Conservation (phyloP, 345 rosid genomes). For the Pugionium cornutum region DNA sequence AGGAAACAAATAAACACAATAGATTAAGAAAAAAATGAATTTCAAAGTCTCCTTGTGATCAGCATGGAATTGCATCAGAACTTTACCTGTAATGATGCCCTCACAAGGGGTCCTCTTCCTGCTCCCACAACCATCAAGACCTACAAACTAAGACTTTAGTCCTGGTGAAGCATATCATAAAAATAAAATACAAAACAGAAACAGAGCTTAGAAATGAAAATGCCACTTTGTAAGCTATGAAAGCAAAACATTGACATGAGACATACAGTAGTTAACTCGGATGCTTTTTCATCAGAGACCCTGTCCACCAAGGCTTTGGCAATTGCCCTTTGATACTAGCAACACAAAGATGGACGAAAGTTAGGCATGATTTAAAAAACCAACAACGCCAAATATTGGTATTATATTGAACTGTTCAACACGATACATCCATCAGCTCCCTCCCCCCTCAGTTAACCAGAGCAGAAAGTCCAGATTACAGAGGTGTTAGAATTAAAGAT, state of each 20-base stretch:
- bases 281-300: constrained; percentile 67
- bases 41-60: constrained; percentile 25
- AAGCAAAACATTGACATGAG: constrained; percentile 28
- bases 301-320: constrained; percentile 82
- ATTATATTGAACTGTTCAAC: not conserved
- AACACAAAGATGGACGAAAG: constrained; percentile 37
- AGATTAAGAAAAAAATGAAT: constrained; percentile 12
- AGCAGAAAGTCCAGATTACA: constrained; percentile 3
- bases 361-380: constrained; percentile 5
- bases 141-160: constrained; percentile 38
- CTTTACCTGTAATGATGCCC: constrained; percentile 91
- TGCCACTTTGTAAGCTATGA: constrained; percentile 24
- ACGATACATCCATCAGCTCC: constrained; percentile 9
- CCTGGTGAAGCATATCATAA: not conserved
- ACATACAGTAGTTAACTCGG: constrained; percentile 64
- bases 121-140: constrained; percentile 99
- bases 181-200: not conserved
- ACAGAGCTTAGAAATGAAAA: constrained; percentile 4
- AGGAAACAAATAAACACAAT: constrained; percentile 29
- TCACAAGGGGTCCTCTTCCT: constrained; percentile 97
- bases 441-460: not conserved
- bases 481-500: not conserved
- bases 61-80: constrained; percentile 25
- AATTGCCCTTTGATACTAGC: constrained; percentile 88
- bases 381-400: not conserved